Evolutionary conservation across 768 basidiomycete species (phyloP), one percentile per base, ranked within the genome.

Genomic region (Kwoniella dejecticola): DNA sequence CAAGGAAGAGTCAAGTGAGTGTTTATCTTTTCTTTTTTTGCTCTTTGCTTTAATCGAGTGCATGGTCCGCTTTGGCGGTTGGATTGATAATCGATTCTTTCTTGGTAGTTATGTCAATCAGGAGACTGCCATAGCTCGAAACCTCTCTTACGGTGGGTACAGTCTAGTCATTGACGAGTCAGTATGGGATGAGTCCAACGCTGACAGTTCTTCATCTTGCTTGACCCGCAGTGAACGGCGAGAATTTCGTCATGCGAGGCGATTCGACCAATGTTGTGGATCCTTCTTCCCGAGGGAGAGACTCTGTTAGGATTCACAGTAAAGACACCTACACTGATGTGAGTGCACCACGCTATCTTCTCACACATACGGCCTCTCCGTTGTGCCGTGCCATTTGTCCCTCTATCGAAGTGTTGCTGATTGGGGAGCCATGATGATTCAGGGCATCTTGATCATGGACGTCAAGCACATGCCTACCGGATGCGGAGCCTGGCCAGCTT

Each of bases 301-400:
- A 63, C 31, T 63, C 61, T 13, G 61, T 63, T 1, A 47, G 61
- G 13, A 63, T 63, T n/a, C 55, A 55, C 31, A 63, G 61, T 31
- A 56, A 49, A 44, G 61, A 63, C 2, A 54, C 36, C 3, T 63
- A 48, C 19, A 45, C 46, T 19, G 61, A 63, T 57, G 61, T 63
- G 30, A 48, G 61, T 49, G 21, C 10, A 17, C 17, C 21, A 12
- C 44, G 21, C 12, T n/a, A 3, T 23, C 12, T 13, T 13, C 48
- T 50, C 33, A 5, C 6, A 19, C 15, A 1, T 24, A 23, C 5
- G 8, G 48, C 47, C 48, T 19, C 15, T 30, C 15, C n/a, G 27
- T 38, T 13, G 17, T n/a, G n/a, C n/a, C n/a, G n/a, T n/a, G n/a
- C n/a, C n/a, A n/a, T n/a, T n/a, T n/a, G n/a, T n/a, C n/a, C n/a